phyloP scores from a whole-genome alignment of 495 filamentous ascomycete genomes.

The Penicillium alfredii region DNA sequence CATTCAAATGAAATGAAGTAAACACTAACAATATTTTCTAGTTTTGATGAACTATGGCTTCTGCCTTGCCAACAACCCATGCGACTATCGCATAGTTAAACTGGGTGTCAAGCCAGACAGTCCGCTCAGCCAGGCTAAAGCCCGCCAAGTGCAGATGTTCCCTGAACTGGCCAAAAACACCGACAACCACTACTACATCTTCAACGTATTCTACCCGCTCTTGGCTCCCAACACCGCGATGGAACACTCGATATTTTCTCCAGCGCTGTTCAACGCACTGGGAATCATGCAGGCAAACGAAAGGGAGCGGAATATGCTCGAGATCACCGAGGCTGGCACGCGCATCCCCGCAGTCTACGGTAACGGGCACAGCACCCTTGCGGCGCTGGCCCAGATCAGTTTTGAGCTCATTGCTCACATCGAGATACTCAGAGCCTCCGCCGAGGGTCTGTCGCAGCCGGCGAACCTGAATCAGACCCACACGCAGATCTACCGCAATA shows the following conservation, averaged over 20 bases:
- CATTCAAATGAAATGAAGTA: neutral
- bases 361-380: slow-evolving; percentile 32
- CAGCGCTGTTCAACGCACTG: slow-evolving; percentile 39
- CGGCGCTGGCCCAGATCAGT: slow-evolving; percentile 36
- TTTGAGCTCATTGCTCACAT: slow-evolving; percentile 42
- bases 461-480: slow-evolving; percentile 36
- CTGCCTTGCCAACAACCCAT: slow-evolving; percentile 50
- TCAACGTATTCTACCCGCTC: slow-evolving; percentile 41
- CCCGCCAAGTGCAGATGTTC: slow-evolving; percentile 30
- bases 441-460: slow-evolving; percentile 21
- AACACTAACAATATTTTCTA: slow-evolving; percentile 14
- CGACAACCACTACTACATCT: slow-evolving; percentile 44
- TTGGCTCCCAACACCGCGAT: slow-evolving; percentile 28
- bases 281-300: slow-evolving; percentile 38
- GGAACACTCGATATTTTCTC: slow-evolving; percentile 43
- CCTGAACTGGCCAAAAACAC: slow-evolving; percentile 23
- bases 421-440: slow-evolving; percentile 26
- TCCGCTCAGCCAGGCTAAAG: slow-evolving; percentile 34
- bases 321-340: slow-evolving; percentile 30
- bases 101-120: slow-evolving; percentile 38
- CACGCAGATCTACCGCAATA: slow-evolving; percentile 39
- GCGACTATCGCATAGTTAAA: slow-evolving; percentile 47
- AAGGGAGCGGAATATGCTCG: slow-evolving; percentile 33
- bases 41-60: slow-evolving; percentile 68
- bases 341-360: slow-evolving; percentile 31